Conservation (phyloP, 306 rosid species). For the Cicer cuneatum region DNA sequence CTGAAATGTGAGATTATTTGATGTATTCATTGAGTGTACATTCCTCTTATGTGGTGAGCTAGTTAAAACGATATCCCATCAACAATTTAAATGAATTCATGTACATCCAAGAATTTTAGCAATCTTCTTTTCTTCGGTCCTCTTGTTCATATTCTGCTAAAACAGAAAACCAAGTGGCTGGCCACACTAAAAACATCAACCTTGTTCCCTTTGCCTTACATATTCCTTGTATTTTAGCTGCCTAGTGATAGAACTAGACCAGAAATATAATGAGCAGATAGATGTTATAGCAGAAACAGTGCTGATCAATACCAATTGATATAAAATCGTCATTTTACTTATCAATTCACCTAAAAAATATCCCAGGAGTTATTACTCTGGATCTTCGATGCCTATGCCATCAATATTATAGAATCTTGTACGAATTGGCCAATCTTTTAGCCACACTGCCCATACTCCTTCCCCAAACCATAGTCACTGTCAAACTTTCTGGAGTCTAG, state of each 20-base stretch:
- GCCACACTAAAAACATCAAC: neutral
- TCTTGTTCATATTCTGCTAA: neutral
- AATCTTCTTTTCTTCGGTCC: neutral
- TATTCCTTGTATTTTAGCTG: conserved; percentile 1
- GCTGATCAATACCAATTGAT: neutral
- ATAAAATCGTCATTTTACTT: too few relatives aligned
- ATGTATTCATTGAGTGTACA: neutral
- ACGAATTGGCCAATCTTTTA: neutral
- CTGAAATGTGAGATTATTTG: conserved; percentile 15
- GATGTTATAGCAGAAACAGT: neutral
- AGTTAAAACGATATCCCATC: neutral
- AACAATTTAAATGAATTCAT: neutral
- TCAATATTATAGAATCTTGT: neutral
- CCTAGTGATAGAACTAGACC: conserved; percentile 7
- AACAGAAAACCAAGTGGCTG: neutral
- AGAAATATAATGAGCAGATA: neutral
- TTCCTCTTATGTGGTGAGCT: neutral
- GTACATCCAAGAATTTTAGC: neutral
- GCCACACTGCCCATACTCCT: neutral
- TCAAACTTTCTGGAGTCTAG: neutral
- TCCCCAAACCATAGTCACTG: neutral
- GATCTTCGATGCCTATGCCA: neutral
- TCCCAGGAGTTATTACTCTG: neutral
- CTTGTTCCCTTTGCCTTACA: neutral
- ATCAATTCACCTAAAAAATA: too few relatives aligned